A percentile compares a stretch with the other conserved stretches of the same genome.
These are phyloP conservation scores for Thalia dealbata DNA, from an alignment of 176 grass and related monocot species.

Conservation along the genomic window DNA sequence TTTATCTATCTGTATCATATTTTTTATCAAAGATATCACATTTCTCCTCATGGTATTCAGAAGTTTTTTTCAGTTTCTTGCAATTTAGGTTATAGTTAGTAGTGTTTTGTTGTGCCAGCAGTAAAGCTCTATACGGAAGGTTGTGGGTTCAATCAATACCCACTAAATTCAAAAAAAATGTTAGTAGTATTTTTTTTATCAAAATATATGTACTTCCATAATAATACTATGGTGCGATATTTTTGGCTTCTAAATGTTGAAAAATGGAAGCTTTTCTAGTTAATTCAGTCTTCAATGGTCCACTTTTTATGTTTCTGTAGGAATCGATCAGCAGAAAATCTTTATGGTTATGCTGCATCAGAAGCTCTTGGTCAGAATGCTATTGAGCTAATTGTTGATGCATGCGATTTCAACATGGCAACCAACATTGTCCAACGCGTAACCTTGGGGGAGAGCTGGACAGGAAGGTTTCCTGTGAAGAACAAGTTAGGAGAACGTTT, in stretches of 20 bases:
- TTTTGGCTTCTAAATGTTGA: neutral
- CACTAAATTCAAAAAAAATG: no score
- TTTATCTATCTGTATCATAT: neutral
- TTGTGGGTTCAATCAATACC: no score
- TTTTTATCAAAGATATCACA: neutral
- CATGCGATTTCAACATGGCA: conserved; percentile 31
- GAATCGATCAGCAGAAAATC: conserved; percentile 75
- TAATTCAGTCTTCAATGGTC: neutral
- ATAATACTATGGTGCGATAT: neutral
- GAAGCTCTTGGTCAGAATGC: conserved; percentile 83
- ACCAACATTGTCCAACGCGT: conserved; percentile 50
- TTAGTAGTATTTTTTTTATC: no score
- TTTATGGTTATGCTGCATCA: conserved; percentile 70
- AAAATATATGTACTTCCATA: neutral
- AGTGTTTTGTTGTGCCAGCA: neutral
- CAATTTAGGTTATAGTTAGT: neutral
- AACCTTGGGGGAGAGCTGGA: conserved; percentile 76
- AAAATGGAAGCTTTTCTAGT: neutral
- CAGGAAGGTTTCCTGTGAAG: conserved; percentile 72
- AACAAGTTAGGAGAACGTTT: conserved; percentile 61
- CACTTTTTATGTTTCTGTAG: conserved; percentile 23
- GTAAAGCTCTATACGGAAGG: no score
- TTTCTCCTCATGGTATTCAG: neutral
- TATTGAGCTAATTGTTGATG: conserved; percentile 59
- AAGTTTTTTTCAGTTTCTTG: neutral